Evolutionary conservation across 2,329 filamentous ascomycete species (phyloP).

Genomic region (Epichloe uncinata): DNA sequence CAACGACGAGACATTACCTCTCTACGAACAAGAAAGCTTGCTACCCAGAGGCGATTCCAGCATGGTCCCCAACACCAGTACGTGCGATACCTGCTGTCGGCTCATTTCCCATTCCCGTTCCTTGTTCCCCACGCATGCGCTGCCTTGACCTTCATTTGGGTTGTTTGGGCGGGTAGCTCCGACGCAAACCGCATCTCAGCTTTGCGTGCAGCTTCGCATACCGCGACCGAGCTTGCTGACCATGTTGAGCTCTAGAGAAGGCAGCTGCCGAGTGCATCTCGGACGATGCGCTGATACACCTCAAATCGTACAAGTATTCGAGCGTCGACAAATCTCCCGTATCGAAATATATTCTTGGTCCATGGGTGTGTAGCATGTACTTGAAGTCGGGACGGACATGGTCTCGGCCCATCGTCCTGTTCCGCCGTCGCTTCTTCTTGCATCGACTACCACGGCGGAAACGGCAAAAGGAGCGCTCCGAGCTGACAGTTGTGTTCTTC

Average conservation of each 20-base stretch:
- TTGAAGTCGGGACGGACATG: neutral
- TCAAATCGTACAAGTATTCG: constrained; percentile 95
- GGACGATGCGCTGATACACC: constrained; percentile 78
- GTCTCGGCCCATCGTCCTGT: too few species aligned
- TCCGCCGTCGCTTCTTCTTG: neutral
- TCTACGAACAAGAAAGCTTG: too few species aligned
- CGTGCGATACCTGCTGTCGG: constrained; percentile 3
- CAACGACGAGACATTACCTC: too few species aligned
- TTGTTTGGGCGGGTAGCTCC: too few species aligned
- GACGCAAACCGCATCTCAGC: neutral
- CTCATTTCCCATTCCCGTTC: neutral
- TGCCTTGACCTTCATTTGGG: neutral
- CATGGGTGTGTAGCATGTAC: constrained; percentile 60
- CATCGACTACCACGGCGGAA: neutral
- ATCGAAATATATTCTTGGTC: constrained; percentile 84
- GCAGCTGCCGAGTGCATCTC: constrained; percentile 64
- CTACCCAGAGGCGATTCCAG: too few species aligned
- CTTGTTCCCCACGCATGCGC: neutral
- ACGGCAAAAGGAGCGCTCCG: neutral
- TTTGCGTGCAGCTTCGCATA: neutral
- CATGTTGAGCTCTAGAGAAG: constrained; percentile 18
- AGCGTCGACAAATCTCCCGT: constrained; percentile 92
- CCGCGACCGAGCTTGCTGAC: neutral
- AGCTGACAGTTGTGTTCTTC: constrained; percentile 2
- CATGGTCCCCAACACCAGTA: too few species aligned